These are phyloP conservation scores for Capronia epimyces DNA, from an alignment of 2,329 filamentous ascomycete genomes.

Conservation along the genomic window DNA sequence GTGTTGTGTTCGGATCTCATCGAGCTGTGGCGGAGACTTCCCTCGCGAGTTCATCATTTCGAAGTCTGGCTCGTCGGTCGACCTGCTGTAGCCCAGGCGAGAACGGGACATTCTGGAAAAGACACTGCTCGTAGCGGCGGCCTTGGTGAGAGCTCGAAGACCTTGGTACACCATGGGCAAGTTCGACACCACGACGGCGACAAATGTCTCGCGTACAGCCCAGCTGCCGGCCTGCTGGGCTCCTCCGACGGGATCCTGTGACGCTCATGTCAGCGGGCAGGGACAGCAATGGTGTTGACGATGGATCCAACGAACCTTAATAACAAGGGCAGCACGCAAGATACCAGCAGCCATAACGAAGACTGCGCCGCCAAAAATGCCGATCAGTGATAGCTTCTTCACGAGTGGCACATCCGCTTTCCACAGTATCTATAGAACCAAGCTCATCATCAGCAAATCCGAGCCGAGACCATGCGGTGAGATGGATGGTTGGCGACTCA, in stretches of 20 bases:
- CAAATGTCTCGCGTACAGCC: constrained; percentile 44
- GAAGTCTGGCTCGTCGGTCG: constrained; percentile 5
- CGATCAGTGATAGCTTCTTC: constrained; percentile 50
- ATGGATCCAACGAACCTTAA: constrained; percentile 34
- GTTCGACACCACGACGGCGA: constrained; percentile 42
- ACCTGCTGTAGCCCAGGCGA: constrained; percentile 13
- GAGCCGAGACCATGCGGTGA: not conserved
- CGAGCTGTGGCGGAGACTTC: not conserved
- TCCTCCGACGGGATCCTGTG: constrained; percentile 36
- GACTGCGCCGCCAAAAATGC: constrained; percentile 52
- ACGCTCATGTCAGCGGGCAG: not conserved
- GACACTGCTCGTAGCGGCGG: not conserved
- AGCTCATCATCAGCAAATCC: not conserved
- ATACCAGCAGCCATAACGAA: constrained; percentile 54
- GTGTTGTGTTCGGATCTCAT: not conserved
- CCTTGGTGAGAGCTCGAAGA: constrained; percentile 4
- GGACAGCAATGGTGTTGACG: not conserved
- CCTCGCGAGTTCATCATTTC: constrained; percentile 1
- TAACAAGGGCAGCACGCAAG: constrained; percentile 50
- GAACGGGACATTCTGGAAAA: constrained; percentile 7
- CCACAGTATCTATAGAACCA: constrained; percentile 49
- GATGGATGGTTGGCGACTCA: constrained; percentile 32
- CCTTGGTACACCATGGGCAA: constrained; percentile 40
- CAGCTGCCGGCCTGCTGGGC: constrained; percentile 41
- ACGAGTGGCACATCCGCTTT: constrained; percentile 44